Percentiles rank a stretch among this genome's conserved stretches.
Evolutionary conservation across 2,329 filamentous ascomycete genomes (phyloP).

Genomic region (Pestalotiopsis sp.): DNA sequence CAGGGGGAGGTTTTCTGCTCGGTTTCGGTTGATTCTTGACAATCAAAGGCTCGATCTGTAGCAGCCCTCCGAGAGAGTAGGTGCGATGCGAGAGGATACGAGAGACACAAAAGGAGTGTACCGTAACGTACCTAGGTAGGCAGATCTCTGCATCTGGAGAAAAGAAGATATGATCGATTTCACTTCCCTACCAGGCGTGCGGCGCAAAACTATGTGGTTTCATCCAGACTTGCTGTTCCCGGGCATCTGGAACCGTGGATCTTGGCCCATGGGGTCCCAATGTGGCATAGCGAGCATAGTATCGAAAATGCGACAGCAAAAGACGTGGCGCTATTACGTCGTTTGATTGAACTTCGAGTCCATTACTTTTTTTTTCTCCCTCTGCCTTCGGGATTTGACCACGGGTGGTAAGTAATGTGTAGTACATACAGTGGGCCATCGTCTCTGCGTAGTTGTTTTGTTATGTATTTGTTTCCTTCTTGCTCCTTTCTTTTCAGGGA

Average conservation of each 20-base stretch:
- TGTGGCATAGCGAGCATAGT: neutral
- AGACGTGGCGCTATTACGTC: slow-evolving; percentile 2
- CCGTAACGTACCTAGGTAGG: no score
- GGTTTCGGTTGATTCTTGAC: no score
- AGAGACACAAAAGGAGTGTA: no score
- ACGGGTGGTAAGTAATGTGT: neutral
- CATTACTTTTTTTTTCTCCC: neutral
- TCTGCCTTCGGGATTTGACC: neutral
- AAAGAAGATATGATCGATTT: neutral
- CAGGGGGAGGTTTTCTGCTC: no score
- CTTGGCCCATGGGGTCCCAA: neutral
- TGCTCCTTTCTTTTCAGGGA: neutral
- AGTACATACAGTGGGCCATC: neutral
- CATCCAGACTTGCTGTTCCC: neutral
- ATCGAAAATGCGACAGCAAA: neutral
- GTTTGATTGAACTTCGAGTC: neutral
- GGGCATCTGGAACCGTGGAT: slow-evolving; percentile 2
- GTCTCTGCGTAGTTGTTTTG: neutral
- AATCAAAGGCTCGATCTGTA: no score
- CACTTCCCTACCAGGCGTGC: neutral
- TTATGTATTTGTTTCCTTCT: neutral
- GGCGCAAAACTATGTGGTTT: neutral
- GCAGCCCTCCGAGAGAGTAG: no score
- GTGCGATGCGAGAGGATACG: no score
- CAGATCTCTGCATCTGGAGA: no score